Conservation (phyloP, 257 asterid genomes). For the Petunia secreta region DNA sequence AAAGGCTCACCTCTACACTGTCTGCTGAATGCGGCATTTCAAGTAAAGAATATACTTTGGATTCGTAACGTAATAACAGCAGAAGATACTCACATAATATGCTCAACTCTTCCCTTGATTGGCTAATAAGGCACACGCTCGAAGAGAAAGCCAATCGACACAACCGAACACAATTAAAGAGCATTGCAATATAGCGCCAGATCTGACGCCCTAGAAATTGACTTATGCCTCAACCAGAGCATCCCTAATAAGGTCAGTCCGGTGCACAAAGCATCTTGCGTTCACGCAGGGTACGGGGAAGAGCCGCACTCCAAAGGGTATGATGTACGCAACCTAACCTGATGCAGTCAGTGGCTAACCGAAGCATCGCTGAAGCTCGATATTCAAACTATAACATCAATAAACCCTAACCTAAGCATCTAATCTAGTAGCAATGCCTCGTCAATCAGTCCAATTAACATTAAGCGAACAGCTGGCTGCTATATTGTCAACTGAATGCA, state of each 20-base stretch:
- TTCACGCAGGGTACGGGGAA: no score
- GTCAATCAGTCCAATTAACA: no score
- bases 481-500: no score
- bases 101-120: background rate
- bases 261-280: no score
- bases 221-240: background rate
- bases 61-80: background rate
- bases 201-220: slow-evolving; percentile 43
- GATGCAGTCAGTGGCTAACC: no score
- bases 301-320: no score
- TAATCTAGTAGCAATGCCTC: slow-evolving; percentile 20
- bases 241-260: background rate
- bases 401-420: background rate
- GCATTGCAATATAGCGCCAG: slow-evolving; percentile 27
- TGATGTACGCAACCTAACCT: no score
- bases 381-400: background rate
- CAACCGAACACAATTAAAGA: background rate
- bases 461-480: no score
- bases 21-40: background rate
- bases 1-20: background rate
- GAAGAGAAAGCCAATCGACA: background rate
- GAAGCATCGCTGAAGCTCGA: background rate
- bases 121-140: background rate
- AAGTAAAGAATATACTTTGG: background rate
- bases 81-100: background rate